Evolutionary conservation across 805 yeast species (phyloP), one percentile per base, ranked within the genome.

Genomic region (Zygotorulaspora sp.): DNA sequence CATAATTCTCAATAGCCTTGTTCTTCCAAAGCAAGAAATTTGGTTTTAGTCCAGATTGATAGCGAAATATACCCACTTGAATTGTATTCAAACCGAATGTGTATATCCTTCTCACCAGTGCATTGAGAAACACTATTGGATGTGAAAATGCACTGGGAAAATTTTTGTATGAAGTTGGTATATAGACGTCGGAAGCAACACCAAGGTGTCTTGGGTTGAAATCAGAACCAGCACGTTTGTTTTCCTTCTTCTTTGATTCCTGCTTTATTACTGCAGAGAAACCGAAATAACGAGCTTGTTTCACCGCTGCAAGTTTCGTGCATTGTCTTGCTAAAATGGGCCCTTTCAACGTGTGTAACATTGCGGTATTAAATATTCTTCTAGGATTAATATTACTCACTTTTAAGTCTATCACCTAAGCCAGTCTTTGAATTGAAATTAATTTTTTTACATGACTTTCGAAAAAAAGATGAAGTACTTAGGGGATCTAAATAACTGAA

Each of bases 11-110:
- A 50, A 89, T 78, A 6, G 95, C 95, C 20, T 72, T 72, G 61
- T 87, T 90, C 60, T 84, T 85, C 96, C 96, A 89, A 43, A 78
- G 74, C 14, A 77, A 57, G 48, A 81, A 82, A 29, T 77, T 66
- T 21, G 89, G 85, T 60, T 78, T 82, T 40, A 73, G 56, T 25
- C 78, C 75, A 18, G 88, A 78, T 58, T 82, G 83, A 57, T 77
- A 72, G 25, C 86, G 80, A 51, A 80, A 77, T 33, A 77, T 60
- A 6, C 80, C 88, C 29, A 83, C 63, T 49, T 82, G 74, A n/a
- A 68, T 59, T 13, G 90, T 83, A 57, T 83, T 84, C 51, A 80
- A 68, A 9, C 83, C 85, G 43, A 80, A 70, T 3, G 75, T 63
- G 38, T 80, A 80, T 18, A 78, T 49, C 48, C 85, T 70, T 62